These are phyloP conservation scores for Rugosomyces carneus DNA, from an alignment of 1,284 basidiomycete species.

Conservation along the genomic window DNA sequence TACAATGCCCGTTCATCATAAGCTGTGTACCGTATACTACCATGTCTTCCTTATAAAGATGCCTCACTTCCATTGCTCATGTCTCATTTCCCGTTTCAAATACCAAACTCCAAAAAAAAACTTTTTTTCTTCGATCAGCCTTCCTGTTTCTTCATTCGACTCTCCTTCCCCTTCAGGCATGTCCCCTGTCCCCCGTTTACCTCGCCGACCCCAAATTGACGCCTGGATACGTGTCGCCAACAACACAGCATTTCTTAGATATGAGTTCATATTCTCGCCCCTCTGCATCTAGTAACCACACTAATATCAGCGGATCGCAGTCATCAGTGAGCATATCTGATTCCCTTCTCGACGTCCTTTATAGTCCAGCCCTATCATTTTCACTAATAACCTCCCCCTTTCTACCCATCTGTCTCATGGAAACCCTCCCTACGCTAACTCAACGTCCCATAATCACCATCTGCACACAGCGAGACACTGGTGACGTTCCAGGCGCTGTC, in stretches of 20 bases:
- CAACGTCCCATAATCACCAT: conserved; percentile 17
- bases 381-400: not conserved
- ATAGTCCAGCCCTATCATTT: not conserved
- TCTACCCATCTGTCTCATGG: not conserved
- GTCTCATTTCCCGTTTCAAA: not conserved
- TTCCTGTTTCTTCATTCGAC: not conserved
- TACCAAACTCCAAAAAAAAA: not conserved
- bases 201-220: not conserved
- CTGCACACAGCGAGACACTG: conserved; percentile 18
- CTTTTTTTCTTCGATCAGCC: not conserved
- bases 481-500: conserved; percentile 64
- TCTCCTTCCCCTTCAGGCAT: not conserved
- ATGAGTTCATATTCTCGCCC: conserved; percentile 10
- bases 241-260: conserved; percentile 12
- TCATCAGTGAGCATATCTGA: conserved; percentile 10
- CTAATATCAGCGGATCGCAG: conserved; percentile 12
- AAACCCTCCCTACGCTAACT: conserved; percentile 5
- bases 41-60: not conserved
- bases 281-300: conserved; percentile 8
- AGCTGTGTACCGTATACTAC: conserved; percentile 11
- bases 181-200: not conserved
- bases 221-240: conserved; percentile 4
- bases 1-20: conserved; percentile 8
- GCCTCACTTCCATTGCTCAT: conserved; percentile 7
- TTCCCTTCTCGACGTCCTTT: not conserved